These are phyloP conservation scores for Mycena venus DNA, from an alignment of 768 basidiomycete genomes.

Conservation along the genomic window DNA sequence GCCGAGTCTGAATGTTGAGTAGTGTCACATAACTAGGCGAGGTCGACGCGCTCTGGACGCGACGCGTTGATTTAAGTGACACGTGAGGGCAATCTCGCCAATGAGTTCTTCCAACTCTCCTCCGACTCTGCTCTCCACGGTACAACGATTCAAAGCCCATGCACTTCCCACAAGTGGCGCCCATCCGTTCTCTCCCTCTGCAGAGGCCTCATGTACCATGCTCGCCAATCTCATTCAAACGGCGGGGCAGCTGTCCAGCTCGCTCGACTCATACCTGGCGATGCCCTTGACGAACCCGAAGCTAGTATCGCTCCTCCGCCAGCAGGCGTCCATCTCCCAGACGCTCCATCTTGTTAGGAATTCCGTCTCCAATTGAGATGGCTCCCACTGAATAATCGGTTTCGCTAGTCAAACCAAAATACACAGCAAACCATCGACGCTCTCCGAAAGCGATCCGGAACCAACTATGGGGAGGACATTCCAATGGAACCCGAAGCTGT, in stretches of 20 bases:
- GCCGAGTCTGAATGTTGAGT: too few relatives aligned
- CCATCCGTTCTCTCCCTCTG: conserved; percentile 61
- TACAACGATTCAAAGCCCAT: conserved; percentile 57
- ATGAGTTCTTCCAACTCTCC: conserved; percentile 34
- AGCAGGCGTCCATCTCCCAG: conserved; percentile 68
- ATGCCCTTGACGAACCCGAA: conserved; percentile 72
- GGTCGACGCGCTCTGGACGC: too few relatives aligned
- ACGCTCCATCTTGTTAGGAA: conserved; percentile 65
- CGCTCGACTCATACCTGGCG: conserved; percentile 64
- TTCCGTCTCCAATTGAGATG: conserved; percentile 20
- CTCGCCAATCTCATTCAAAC: conserved; percentile 67
- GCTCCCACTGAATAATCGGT: conserved; percentile 30
- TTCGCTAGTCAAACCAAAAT: conserved; percentile 65
- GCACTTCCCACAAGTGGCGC: conserved; percentile 50
- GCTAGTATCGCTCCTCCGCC: conserved; percentile 75
- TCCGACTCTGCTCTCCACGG: conserved; percentile 56
- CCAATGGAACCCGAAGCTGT: conserved; percentile 62
- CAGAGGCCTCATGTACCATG: conserved; percentile 56
- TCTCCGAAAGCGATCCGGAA: conserved; percentile 60
- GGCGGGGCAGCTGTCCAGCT: conserved; percentile 66
- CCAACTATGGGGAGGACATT: conserved; percentile 73
- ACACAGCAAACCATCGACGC: conserved; percentile 62
- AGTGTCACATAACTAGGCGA: too few relatives aligned
- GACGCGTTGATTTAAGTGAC: conserved; percentile 8
- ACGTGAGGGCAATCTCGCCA: neutral